Evolutionary conservation across 2,329 filamentous ascomycete species (phyloP), one percentile per base, ranked within the genome.

Genomic region (Conoideocrella luteorostrata): DNA sequence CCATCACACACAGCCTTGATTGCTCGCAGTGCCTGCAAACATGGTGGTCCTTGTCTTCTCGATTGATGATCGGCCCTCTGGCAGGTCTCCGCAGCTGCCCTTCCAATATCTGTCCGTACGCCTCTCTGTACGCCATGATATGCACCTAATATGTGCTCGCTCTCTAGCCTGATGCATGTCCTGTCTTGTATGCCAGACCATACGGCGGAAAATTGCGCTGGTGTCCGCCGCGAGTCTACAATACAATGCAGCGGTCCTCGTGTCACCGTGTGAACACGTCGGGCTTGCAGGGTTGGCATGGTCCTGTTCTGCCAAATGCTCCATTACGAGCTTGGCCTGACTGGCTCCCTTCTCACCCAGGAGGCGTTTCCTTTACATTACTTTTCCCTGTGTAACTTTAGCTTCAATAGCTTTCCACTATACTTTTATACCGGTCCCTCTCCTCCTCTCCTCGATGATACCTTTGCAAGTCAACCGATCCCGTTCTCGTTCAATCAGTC

Each of bases 181-280:
- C 13, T 18, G 22, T 6, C n/a, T 34, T 43, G 26, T 38, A 15
- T 33, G 28, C 26, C 33, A 32, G 20, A 43, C 24, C 23, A 22
- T 37, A 11, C 41, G 21, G 37, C 42, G 41, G 41, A 41, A 41
- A 34, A 41, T 39, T 44, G 41, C 41, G 37, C 40, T 28, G 34
- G 17, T 36, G 24, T 41, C 41, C 29, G 35, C 41, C 28, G 32
- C 40, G 23, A 28, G 29, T 41, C 18, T 32, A 29, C 37, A 29
- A n/a, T n/a, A n/a, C n/a, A n/a, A n/a, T n/a, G n/a, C n/a, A n/a
- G n/a, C n/a, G n/a, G 17, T 35, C 29, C 36, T 41, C 22, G 45
- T 47, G 45, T 37, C 5, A 44, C 45, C 7, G 29, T 28, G n/a
- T 41, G 13, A 44, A 47, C 41, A 41, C 45, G 37, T 38, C 45